Evolutionary conservation across 768 basidiomycete species (phyloP).

Genomic region (Naganishia onofrii): DNA sequence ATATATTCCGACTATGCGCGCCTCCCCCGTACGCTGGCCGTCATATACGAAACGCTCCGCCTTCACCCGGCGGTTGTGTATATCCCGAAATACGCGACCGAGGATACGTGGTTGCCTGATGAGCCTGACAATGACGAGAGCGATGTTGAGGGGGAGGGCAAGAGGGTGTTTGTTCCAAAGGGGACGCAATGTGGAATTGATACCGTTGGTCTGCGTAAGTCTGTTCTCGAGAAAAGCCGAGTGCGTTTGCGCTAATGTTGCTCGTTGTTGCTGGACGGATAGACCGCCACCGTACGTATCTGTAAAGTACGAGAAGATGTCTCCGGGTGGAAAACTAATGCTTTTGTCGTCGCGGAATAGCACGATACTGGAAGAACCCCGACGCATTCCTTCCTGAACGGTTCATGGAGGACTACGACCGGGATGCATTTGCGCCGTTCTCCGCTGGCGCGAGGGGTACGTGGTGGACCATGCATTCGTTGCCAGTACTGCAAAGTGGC

Average conservation of each 20-base stretch:
- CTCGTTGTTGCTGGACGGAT: too few relatives aligned
- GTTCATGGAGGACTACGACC: slow-evolving; percentile 60
- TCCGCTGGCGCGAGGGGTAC: slow-evolving; percentile 29
- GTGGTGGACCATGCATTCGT: background rate
- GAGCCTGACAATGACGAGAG: slow-evolving; percentile 16
- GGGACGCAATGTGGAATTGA: slow-evolving; percentile 28
- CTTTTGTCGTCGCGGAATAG: slow-evolving; percentile 43
- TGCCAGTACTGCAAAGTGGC: too few relatives aligned
- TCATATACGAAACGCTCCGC: slow-evolving; percentile 38
- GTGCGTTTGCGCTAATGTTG: background rate
- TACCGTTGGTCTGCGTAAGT: slow-evolving; percentile 30
- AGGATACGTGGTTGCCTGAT: slow-evolving; percentile 30
- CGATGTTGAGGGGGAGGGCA: background rate
- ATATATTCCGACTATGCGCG: slow-evolving; percentile 29
- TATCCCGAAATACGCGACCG: slow-evolving; percentile 30
- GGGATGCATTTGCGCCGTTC: slow-evolving; percentile 62
- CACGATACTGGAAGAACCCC: slow-evolving; percentile 62
- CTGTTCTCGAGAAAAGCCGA: background rate
- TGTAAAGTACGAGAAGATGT: background rate
- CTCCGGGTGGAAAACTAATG: background rate
- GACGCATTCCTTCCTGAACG: slow-evolving; percentile 57
- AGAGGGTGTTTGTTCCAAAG: slow-evolving; percentile 28
- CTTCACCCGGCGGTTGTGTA: slow-evolving; percentile 40
- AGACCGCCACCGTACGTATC: slow-evolving; percentile 29
- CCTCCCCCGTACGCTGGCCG: slow-evolving; percentile 30